A percentile compares a stretch with the other conserved stretches of the same genome.
Conservation (phyloP, 1,284 basidiomycete species). For the Porodaedalea pini region DNA sequence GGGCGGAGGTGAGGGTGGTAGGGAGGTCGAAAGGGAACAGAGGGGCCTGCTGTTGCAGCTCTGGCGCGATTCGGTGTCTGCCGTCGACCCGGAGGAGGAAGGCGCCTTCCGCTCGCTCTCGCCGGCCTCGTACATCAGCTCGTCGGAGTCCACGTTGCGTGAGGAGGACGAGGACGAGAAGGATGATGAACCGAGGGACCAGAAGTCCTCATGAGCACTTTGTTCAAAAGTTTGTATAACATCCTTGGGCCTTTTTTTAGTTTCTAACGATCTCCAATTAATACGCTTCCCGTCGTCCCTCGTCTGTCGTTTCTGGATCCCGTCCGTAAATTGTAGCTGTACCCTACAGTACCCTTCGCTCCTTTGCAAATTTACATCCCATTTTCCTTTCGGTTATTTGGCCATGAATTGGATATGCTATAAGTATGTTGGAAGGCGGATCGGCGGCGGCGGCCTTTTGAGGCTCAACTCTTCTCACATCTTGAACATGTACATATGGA, state of each 20-base stretch:
- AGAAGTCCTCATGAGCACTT: not conserved
- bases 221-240: not conserved
- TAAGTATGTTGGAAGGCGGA: too few species aligned
- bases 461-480: not conserved
- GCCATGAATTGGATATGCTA: too few species aligned
- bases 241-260: too few species aligned
- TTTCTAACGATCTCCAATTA: too few species aligned
- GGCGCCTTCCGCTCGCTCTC: not conserved
- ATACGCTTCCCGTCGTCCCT: too few species aligned
- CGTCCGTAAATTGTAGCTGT: not conserved
- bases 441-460: too few species aligned
- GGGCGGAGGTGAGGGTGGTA: not conserved
- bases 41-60: not conserved
- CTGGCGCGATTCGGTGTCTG: constrained; percentile 1
- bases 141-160: not conserved
- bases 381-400: not conserved
- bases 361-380: not conserved
- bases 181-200: not conserved
- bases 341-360: not conserved
- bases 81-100: not conserved
- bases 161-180: not conserved
- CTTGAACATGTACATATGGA: not conserved
- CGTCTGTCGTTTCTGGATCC: not conserved
- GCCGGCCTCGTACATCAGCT: not conserved
- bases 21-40: not conserved